phyloP scores from a whole-genome alignment of 192 early-diverging fungal genomes.

The Podochytrium sp. region DNA sequence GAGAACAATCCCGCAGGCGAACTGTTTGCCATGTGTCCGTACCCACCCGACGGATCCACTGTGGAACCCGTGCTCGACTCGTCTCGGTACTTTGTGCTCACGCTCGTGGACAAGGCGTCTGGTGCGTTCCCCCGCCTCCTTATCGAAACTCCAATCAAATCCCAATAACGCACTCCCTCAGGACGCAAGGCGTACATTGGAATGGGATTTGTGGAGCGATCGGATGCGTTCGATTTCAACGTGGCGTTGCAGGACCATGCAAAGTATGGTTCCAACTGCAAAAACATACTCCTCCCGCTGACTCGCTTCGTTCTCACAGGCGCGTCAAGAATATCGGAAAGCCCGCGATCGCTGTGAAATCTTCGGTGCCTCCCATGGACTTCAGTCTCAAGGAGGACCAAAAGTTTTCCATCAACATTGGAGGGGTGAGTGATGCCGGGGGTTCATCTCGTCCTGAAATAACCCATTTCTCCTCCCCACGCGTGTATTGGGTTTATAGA shows the following conservation, averaged over 20 bases:
- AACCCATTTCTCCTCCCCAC: too few relatives aligned
- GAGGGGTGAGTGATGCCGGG: constrained; percentile 61
- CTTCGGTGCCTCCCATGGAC: constrained; percentile 62
- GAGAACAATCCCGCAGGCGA: constrained; percentile 52
- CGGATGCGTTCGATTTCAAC: constrained; percentile 87
- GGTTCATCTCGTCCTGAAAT: too few relatives aligned
- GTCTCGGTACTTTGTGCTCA: constrained; percentile 85
- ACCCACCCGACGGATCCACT: constrained; percentile 66
- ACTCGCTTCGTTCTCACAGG: constrained; percentile 24
- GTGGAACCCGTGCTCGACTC: constrained; percentile 85
- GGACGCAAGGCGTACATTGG: constrained; percentile 84
- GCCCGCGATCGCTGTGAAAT: background rate
- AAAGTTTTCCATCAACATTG: constrained; percentile 76
- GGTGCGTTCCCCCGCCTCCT: constrained; percentile 44
- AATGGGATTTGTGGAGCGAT: constrained; percentile 82
- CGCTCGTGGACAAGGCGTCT: constrained; percentile 65
- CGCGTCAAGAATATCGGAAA: constrained; percentile 36
- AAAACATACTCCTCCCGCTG: background rate
- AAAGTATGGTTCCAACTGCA: constrained; percentile 52
- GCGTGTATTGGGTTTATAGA: too few relatives aligned
- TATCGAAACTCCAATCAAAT: background rate
- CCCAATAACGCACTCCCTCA: constrained; percentile 23
- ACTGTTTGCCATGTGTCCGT: constrained; percentile 78
- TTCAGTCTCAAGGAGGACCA: constrained; percentile 82
- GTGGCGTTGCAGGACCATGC: constrained; percentile 83